These are phyloP conservation scores for Ustilago bromivora DNA, from an alignment of 1,284 basidiomycete species.

Conservation along the genomic window DNA sequence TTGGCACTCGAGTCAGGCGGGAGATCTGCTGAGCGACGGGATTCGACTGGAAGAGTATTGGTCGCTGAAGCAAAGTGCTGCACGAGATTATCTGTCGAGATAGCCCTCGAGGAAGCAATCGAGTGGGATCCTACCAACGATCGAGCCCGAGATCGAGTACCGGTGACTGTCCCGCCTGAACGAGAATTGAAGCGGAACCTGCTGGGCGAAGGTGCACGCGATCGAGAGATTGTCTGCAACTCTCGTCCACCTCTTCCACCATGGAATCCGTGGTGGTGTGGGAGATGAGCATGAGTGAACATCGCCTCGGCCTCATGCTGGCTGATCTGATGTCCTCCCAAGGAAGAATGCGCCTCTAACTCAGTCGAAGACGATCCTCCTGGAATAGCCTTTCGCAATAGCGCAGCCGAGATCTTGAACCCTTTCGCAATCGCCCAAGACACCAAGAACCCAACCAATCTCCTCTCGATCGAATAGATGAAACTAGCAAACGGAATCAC, in stretches of 20 bases:
- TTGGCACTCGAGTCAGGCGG: conserved; percentile 60
- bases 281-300: conserved; percentile 36
- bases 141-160: conserved; percentile 58
- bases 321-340: conserved; percentile 25
- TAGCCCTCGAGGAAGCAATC: conserved; percentile 37
- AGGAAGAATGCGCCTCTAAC: conserved; percentile 15
- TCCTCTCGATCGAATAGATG: conserved; percentile 61
- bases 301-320: conserved; percentile 48
- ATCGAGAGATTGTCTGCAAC: conserved; percentile 60
- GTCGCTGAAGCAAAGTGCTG: conserved; percentile 37
- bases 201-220: conserved; percentile 57
- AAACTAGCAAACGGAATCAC: conserved; percentile 64
- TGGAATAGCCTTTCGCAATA: conserved; percentile 45
- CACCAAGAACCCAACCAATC: conserved; percentile 60
- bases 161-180: conserved; percentile 41
- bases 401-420: conserved; percentile 52
- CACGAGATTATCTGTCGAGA: conserved; percentile 56
- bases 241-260: conserved; percentile 22
- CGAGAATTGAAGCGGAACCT: conserved; percentile 50
- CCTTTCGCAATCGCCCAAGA: conserved; percentile 64
- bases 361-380: conserved; percentile 23
- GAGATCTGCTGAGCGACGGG: conserved; percentile 44
- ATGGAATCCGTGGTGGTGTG: conserved; percentile 8
- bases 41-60: conserved; percentile 8
- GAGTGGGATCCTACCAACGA: conserved; percentile 50